phyloP scores from a whole-genome alignment of 169 alveolate genomes.

The Cryptosporidium tyzzeri region DNA sequence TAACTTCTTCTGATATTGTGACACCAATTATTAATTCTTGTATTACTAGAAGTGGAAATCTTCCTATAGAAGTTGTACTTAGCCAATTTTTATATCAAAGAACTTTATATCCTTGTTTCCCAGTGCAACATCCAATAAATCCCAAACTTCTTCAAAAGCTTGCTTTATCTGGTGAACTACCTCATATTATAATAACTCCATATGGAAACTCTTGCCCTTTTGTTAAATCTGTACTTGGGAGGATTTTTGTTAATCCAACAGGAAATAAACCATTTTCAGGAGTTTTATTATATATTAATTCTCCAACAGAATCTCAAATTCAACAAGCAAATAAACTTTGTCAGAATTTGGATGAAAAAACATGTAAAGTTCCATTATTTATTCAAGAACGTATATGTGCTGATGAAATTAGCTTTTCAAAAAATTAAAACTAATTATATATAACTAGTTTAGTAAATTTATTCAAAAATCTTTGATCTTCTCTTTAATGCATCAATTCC shows the following conservation, averaged over 20 bases:
- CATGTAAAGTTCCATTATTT: slow-evolving; percentile 22
- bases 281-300: slow-evolving; percentile 17
- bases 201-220: slow-evolving; percentile 11
- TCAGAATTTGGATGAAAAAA: background rate
- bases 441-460: background rate
- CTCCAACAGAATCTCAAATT: slow-evolving; percentile 57
- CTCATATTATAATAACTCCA: slow-evolving; percentile 46
- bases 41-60: slow-evolving; percentile 19
- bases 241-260: slow-evolving; percentile 52
- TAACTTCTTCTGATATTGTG: slow-evolving; percentile 64
- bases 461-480: slow-evolving; percentile 55
- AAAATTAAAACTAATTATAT: background rate
- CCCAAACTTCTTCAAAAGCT: slow-evolving; percentile 34
- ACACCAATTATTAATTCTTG: slow-evolving; percentile 56
- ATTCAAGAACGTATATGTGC: slow-evolving; percentile 54
- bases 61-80: slow-evolving; percentile 35
- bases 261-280: slow-evolving; percentile 30
- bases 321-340: background rate
- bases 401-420: slow-evolving; percentile 18
- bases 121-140: slow-evolving; percentile 71
- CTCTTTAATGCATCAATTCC: slow-evolving; percentile 68
- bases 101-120: slow-evolving; percentile 63
- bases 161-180: slow-evolving; percentile 46
- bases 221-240: slow-evolving; percentile 52
- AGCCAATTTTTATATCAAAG: slow-evolving; percentile 72